phyloP scores from a whole-genome alignment of 257 asterid genomes.

The Scutellaria barbata region DNA sequence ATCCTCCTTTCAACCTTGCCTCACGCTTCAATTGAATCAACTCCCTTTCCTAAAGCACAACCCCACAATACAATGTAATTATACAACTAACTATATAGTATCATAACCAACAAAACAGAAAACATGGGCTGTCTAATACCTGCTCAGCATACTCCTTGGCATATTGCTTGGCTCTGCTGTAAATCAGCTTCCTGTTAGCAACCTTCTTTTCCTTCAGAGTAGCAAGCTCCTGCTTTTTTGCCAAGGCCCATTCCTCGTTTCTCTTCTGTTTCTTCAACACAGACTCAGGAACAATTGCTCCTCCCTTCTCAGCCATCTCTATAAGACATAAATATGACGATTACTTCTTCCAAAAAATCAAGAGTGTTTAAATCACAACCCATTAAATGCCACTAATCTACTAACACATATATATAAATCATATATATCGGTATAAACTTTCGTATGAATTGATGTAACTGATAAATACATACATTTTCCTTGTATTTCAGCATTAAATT shows the following conservation, averaged over 20 bases:
- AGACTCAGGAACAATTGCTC: constrained; percentile 50
- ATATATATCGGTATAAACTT: too few relatives aligned
- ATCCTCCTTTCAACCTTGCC: constrained; percentile 64
- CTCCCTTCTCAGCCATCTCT: constrained; percentile 50
- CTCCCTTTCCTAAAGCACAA: constrained; percentile 49
- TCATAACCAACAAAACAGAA: neutral
- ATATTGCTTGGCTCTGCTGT: constrained; percentile 50
- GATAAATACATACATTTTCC: too few relatives aligned
- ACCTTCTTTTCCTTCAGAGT: constrained; percentile 48
- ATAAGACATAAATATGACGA: neutral
- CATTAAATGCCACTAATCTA: neutral
- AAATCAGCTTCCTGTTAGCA: constrained; percentile 51
- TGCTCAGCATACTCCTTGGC: constrained; percentile 50
- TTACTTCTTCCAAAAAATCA: neutral
- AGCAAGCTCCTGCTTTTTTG: constrained; percentile 50
- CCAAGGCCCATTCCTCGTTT: constrained; percentile 59
- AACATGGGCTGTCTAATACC: constrained; percentile 26
- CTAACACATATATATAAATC: too few relatives aligned
- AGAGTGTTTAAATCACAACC: neutral
- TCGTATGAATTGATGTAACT: too few relatives aligned
- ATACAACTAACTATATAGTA: neutral
- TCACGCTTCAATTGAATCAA: constrained; percentile 63
- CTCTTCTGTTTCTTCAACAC: constrained; percentile 61
- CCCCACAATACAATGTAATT: neutral
- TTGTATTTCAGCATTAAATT: neutral